These are phyloP conservation scores for Bimuria novae-zelandiae DNA, from an alignment of 2,329 filamentous ascomycete genomes.

Conservation along the genomic window DNA sequence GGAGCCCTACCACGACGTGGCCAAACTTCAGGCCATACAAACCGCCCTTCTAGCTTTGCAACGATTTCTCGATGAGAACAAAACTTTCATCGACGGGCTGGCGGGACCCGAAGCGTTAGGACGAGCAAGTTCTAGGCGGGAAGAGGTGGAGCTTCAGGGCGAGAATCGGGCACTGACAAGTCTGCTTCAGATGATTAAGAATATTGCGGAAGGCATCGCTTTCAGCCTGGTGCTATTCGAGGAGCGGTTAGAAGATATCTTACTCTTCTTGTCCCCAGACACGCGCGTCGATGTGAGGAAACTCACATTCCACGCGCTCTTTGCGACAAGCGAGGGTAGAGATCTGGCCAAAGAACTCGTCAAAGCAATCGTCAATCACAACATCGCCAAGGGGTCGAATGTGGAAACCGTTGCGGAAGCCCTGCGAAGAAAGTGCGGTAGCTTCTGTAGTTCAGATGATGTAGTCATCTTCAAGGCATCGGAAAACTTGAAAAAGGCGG, in stretches of 20 bases:
- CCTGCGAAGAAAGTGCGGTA: conserved; percentile 88
- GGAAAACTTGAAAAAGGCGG: conserved; percentile 87
- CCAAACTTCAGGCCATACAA: conserved; percentile 77
- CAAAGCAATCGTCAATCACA: conserved; percentile 96
- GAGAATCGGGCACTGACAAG: conserved; percentile 93
- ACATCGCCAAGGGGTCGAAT: conserved; percentile 94
- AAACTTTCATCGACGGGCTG: conserved; percentile 87
- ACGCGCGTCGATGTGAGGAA: conserved; percentile 71
- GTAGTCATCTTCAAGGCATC: conserved; percentile 98
- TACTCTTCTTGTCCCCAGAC: conserved; percentile 69
- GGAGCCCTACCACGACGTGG: conserved; percentile 65
- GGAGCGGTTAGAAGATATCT: conserved; percentile 87
- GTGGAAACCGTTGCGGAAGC: conserved; percentile 97
- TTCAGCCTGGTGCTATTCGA: conserved; percentile 96
- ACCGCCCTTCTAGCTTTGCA: conserved; percentile 78
- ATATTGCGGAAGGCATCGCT: conserved; percentile 94
- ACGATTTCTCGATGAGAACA: conserved; percentile 85
- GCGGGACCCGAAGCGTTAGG: conserved; percentile 88
- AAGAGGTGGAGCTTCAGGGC: conserved; percentile 88
- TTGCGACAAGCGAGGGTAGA: conserved; percentile 77
- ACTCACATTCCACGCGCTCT: conserved; percentile 86
- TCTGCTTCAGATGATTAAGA: conserved; percentile 80
- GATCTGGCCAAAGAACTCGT: conserved; percentile 93
- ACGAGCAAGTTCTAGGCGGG: conserved; percentile 77
- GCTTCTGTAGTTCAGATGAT: conserved; percentile 96